A percentile compares a stretch with the other conserved stretches of the same genome.
phyloP scores from a whole-genome alignment of 2,329 filamentous ascomycete species.

The Claviceps monticola region DNA sequence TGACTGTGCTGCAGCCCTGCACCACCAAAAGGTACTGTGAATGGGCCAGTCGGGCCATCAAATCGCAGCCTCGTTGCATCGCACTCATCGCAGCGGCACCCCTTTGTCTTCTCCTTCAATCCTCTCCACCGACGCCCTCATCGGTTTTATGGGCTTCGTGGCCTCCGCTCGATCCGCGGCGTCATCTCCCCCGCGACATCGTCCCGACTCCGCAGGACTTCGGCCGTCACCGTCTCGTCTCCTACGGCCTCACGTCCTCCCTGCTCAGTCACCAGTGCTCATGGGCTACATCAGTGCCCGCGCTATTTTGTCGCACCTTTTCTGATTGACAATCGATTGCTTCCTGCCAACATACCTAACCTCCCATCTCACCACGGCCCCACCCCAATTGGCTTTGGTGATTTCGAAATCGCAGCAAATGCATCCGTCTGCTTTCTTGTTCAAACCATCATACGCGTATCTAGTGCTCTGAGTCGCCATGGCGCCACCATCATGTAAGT shows the following conservation, averaged over 20 bases:
- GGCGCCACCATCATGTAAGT: conserved; percentile 18
- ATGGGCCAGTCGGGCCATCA: background rate
- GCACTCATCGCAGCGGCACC: conserved; percentile 3
- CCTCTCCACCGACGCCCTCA: background rate
- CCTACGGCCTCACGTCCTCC: background rate
- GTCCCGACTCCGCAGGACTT: background rate
- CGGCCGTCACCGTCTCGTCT: background rate
- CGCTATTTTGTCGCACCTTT: background rate
- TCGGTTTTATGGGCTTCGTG: background rate
- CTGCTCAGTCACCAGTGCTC: too few relatives aligned
- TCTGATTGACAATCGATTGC: background rate
- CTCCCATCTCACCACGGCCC: background rate
- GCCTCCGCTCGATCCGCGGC: background rate
- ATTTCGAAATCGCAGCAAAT: background rate
- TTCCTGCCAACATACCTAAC: background rate
- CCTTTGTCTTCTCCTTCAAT: background rate
- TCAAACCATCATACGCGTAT: background rate
- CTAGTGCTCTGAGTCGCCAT: conserved; percentile 5
- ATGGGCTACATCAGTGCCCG: background rate
- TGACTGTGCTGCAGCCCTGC: background rate
- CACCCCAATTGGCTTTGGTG: background rate
- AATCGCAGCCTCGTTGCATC: conserved; percentile 9
- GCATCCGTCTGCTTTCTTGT: background rate
- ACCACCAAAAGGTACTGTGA: background rate
- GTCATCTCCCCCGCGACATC: background rate